A percentile compares a stretch with the other conserved stretches of the same genome.
Conservation (phyloP, 495 filamentous ascomycete genomes). For the Staphylotrichum longicolle region DNA sequence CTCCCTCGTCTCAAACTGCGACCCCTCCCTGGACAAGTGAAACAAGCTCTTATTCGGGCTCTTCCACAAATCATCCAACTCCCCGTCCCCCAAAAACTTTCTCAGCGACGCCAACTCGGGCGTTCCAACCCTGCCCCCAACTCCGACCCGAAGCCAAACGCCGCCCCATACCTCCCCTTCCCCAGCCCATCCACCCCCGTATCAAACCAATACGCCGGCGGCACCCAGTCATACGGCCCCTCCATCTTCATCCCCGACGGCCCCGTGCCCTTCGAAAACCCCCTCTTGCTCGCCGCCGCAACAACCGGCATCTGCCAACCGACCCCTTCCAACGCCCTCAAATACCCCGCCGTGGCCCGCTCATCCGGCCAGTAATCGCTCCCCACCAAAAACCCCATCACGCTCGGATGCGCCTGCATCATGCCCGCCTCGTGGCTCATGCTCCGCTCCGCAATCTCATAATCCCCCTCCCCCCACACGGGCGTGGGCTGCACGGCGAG, state of each 20-base stretch:
- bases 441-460: conserved; percentile 50
- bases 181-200: conserved; percentile 33
- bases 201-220: conserved; percentile 63
- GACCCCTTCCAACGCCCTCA: conserved; percentile 46
- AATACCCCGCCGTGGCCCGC: conserved; percentile 51
- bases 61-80: conserved; percentile 57
- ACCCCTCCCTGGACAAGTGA: conserved; percentile 57
- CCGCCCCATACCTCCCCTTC: conserved; percentile 48
- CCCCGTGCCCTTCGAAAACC: conserved; percentile 50
- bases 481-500: conserved; percentile 35
- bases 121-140: conserved; percentile 59
- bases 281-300: conserved; percentile 55
- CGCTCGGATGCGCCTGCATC: conserved; percentile 57
- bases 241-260: conserved; percentile 65
- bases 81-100: conserved; percentile 51
- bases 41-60: conserved; percentile 52
- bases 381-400: conserved; percentile 58
- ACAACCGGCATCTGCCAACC: conserved; percentile 60
- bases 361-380: conserved; percentile 65
- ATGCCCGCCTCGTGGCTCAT: conserved; percentile 61
- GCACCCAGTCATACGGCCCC: conserved; percentile 66
- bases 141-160: conserved; percentile 63
- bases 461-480: conserved; percentile 54
- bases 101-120: conserved; percentile 55
- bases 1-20: conserved; percentile 52